Conservation (phyloP, 192 early-diverging fungal genomes). For the Bifiguratus adelaidae region DNA sequence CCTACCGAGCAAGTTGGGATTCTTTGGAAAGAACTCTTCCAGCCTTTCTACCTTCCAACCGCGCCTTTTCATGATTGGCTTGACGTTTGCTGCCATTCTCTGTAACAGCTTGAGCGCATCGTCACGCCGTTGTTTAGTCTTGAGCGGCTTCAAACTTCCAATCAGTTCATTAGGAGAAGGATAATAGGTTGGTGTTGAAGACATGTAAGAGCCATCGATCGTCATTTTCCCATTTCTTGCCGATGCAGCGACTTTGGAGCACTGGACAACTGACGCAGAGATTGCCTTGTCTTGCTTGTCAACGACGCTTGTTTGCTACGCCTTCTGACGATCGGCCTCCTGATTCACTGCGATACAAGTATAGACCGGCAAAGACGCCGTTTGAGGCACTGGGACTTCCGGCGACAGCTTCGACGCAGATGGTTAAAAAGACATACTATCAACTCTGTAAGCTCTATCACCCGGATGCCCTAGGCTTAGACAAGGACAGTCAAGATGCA, state of each 20-base stretch:
- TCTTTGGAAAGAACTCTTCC: slow-evolving; percentile 47
- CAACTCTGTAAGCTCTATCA: slow-evolving; percentile 17
- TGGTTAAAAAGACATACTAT: slow-evolving; percentile 18
- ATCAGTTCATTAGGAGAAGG: background rate
- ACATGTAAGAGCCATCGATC: too few species aligned
- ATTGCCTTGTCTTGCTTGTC: too few species aligned
- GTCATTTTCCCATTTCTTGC: too few species aligned
- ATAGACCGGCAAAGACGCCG: slow-evolving; percentile 4
- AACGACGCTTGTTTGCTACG: too few species aligned
- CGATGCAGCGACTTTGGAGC: too few species aligned
- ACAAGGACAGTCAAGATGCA: slow-evolving; percentile 1
- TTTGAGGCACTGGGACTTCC: slow-evolving; percentile 13
- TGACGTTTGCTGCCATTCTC: slow-evolving; percentile 37
- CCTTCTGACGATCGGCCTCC: too few species aligned
- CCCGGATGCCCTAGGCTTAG: slow-evolving; percentile 11
- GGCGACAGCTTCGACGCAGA: slow-evolving; percentile 2
- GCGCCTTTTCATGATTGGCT: slow-evolving; percentile 58
- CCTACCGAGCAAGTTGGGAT: slow-evolving; percentile 25
- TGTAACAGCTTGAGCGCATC: slow-evolving; percentile 27
- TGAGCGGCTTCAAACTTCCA: background rate
- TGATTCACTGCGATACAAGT: too few species aligned
- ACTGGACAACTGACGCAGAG: too few species aligned
- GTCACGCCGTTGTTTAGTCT: slow-evolving; percentile 5
- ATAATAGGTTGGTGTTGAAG: too few species aligned
- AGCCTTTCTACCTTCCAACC: slow-evolving; percentile 42